These are phyloP conservation scores for Millerozyma acaciae DNA, from an alignment of 805 yeast species.

Conservation along the genomic window DNA sequence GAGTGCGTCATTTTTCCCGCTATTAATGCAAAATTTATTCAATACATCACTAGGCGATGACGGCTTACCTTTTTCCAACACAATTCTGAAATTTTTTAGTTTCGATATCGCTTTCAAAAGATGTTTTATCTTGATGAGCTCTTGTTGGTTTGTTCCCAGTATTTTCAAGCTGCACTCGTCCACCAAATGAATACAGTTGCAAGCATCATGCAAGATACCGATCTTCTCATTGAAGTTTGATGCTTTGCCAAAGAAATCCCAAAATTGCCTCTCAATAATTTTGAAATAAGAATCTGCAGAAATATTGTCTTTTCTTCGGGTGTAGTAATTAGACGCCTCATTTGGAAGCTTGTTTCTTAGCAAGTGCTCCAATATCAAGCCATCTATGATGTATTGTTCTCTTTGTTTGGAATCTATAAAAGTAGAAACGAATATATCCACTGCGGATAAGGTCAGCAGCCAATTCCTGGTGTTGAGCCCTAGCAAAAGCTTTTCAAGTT, in stretches of 20 bases:
- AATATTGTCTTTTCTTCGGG: constrained; percentile 5
- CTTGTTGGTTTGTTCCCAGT: constrained; percentile 6
- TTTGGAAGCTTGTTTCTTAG: constrained; percentile 25
- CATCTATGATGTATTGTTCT: constrained; percentile 12
- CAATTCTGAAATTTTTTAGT: constrained; percentile 34
- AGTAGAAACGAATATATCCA: constrained; percentile 16
- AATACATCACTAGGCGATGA: constrained; percentile 38
- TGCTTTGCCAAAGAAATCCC: constrained; percentile 31
- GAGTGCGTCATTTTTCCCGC: constrained; percentile 4
- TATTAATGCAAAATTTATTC: constrained; percentile 17
- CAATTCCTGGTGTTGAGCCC: constrained; percentile 21
- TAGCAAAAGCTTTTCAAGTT: constrained; percentile 21
- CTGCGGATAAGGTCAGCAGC: constrained; percentile 15
- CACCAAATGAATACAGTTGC: constrained; percentile 23
- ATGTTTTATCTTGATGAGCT: constrained; percentile 25
- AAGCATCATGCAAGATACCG: constrained; percentile 25
- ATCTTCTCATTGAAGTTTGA: constrained; percentile 29
- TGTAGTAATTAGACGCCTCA: constrained; percentile 14
- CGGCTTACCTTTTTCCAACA: constrained; percentile 27
- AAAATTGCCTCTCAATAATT: constrained; percentile 24
- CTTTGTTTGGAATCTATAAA: constrained; percentile 15
- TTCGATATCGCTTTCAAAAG: constrained; percentile 32
- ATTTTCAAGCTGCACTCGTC: constrained; percentile 17
- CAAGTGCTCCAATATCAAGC: constrained; percentile 25
- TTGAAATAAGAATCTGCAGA: constrained; percentile 12